phyloP scores from a whole-genome alignment of 1,284 basidiomycete genomes.

The Sporisorium reilianum region DNA sequence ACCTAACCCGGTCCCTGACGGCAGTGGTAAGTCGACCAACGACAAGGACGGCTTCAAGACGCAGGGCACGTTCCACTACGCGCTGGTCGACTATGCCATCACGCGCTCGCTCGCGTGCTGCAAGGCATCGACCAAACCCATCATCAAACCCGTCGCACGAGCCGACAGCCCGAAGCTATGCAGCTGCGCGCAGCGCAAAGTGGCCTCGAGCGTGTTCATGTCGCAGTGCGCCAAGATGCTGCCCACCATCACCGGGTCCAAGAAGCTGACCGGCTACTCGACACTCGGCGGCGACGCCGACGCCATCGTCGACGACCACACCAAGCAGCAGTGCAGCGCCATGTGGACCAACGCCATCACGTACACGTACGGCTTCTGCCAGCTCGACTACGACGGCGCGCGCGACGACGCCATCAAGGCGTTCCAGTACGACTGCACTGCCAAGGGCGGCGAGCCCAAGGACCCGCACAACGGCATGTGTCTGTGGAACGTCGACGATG shows the following conservation, averaged over 20 bases:
- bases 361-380: constrained; percentile 41
- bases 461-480: constrained; percentile 30
- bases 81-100: constrained; percentile 35
- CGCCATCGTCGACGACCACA: constrained; percentile 35
- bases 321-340: constrained; percentile 29
- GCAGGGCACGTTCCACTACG: constrained; percentile 33
- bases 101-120: constrained; percentile 33
- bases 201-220: constrained; percentile 16
- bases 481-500: constrained; percentile 41
- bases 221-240: constrained; percentile 33
- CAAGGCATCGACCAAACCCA: constrained; percentile 15
- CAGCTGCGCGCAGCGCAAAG: constrained; percentile 38
- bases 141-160: constrained; percentile 6
- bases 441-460: constrained; percentile 30
- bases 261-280: constrained; percentile 23
- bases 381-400: constrained; percentile 30
- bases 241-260: constrained; percentile 22
- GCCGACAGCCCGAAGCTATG: constrained; percentile 1
- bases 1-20: constrained; percentile 3
- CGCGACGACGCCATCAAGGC: constrained; percentile 19
- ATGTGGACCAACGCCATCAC: constrained; percentile 33
- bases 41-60: constrained; percentile 33
- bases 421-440: constrained; percentile 24
- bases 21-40: constrained; percentile 20
- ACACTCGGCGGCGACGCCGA: constrained; percentile 17